Conservation (phyloP, 306 rosid species). For the Canavalia gladiata region DNA sequence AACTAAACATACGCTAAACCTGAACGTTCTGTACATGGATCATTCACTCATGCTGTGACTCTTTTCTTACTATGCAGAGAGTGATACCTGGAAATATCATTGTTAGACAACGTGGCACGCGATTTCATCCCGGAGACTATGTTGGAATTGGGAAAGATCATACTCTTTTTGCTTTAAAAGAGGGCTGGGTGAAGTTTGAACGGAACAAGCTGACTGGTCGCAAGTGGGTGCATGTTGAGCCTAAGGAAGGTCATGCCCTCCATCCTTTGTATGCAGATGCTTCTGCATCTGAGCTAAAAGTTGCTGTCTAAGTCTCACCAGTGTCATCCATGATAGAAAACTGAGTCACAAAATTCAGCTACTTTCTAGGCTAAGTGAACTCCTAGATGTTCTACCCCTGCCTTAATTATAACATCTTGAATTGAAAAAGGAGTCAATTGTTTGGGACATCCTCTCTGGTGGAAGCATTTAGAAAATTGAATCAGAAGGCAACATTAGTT, state of each 20-base stretch:
- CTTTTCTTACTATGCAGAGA: slow-evolving; percentile 49
- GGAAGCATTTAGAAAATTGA: not conserved
- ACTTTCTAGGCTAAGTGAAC: slow-evolving; percentile 19
- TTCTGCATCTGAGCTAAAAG: slow-evolving; percentile 51
- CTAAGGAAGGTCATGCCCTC: slow-evolving; percentile 88
- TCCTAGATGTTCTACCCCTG: slow-evolving; percentile 4
- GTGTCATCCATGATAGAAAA: slow-evolving; percentile 3
- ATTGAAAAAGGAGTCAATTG: not conserved
- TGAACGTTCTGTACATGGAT: not conserved
- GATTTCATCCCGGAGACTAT: slow-evolving; percentile 93
- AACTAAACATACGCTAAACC: not conserved
- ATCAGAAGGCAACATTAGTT: not conserved
- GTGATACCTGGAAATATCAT: slow-evolving; percentile 92
- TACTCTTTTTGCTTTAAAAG: slow-evolving; percentile 84
- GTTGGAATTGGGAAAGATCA: slow-evolving; percentile 91
- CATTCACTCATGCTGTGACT: not conserved
- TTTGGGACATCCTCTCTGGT: not conserved
- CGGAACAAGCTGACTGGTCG: slow-evolving; percentile 80
- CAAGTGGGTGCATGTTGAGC: slow-evolving; percentile 85
- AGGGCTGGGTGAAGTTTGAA: slow-evolving; percentile 86
- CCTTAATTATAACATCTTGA: not conserved
- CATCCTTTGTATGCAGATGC: slow-evolving; percentile 74
- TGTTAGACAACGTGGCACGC: slow-evolving; percentile 89
- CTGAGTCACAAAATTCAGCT: slow-evolving; percentile 1
- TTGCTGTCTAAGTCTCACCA: slow-evolving; percentile 46